Conservation (phyloP, 2,329 filamentous ascomycete species). For the Aaosphaeria arxii region DNA sequence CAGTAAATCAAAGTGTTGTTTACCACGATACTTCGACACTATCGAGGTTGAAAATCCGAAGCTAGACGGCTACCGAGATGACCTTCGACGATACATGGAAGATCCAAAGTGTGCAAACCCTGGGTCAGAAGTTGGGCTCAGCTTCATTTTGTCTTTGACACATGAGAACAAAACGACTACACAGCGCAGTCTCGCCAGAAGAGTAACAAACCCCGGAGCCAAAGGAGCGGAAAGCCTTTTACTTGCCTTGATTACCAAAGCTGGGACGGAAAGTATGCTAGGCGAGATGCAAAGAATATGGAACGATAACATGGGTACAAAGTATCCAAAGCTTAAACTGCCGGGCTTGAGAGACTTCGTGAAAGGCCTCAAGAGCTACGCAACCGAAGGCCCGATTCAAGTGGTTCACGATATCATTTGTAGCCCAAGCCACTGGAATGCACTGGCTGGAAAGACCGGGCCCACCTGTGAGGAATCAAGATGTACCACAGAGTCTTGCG, state of each 20-base stretch:
- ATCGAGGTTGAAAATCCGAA: conserved; percentile 6
- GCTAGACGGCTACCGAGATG: conserved; percentile 4
- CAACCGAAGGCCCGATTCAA: background rate
- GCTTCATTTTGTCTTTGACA: no score
- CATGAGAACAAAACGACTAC: no score
- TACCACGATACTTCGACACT: conserved; percentile 1
- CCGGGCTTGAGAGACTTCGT: background rate
- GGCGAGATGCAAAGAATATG: background rate
- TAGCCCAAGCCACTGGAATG: background rate
- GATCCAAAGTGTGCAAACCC: background rate
- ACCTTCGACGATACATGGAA: conserved; percentile 3
- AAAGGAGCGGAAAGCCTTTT: background rate
- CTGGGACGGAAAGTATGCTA: background rate
- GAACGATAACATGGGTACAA: background rate
- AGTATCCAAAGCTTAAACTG: background rate
- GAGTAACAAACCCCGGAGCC: background rate
- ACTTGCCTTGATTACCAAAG: background rate
- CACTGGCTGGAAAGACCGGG: background rate
- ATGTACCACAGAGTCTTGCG: background rate
- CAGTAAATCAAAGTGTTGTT: conserved; percentile 5
- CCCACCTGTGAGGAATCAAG: background rate
- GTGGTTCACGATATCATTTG: background rate
- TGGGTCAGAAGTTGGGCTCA: background rate
- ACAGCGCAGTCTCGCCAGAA: no score
- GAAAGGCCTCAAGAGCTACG: background rate